These are phyloP conservation scores for Guyanaporus albipodus DNA, from an alignment of 768 basidiomycete genomes.

Conservation along the genomic window DNA sequence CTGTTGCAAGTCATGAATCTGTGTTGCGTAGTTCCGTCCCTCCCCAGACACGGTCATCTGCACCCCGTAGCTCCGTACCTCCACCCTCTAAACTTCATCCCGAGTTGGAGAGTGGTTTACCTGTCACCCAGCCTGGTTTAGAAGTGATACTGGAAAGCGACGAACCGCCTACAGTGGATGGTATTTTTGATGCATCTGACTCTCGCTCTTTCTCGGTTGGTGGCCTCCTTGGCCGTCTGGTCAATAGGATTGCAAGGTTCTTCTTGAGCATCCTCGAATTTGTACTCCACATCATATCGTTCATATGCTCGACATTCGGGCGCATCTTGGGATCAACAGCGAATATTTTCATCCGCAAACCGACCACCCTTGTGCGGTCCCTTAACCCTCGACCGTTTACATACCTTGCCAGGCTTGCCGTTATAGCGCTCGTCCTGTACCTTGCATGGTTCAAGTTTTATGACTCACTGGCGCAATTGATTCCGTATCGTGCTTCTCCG, in stretches of 20 bases:
- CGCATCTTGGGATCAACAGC: conserved; percentile 46
- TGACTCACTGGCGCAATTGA: conserved; percentile 30
- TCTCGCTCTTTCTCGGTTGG: conserved; percentile 42
- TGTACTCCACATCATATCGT: conserved; percentile 28
- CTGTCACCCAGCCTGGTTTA: conserved; percentile 49
- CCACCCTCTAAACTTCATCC: conserved; percentile 29
- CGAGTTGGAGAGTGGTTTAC: conserved; percentile 20
- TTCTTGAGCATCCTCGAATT: conserved; percentile 25
- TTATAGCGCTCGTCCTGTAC: conserved; percentile 42
- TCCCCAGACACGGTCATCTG: conserved; percentile 35
- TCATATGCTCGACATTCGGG: conserved; percentile 42
- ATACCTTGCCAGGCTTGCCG: conserved; percentile 38
- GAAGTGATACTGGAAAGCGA: conserved; percentile 65
- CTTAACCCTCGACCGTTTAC: conserved; percentile 31
- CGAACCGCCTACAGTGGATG: conserved; percentile 38
- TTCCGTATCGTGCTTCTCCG: conserved; percentile 33
- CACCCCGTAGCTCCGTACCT: conserved; percentile 40
- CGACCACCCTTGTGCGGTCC: conserved; percentile 38
- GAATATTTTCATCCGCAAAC: conserved; percentile 48
- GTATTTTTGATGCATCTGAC: conserved; percentile 23
- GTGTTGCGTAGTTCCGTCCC: conserved; percentile 35
- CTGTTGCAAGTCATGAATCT: conserved; percentile 36
- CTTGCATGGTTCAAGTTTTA: conserved; percentile 44
- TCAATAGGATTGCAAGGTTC: conserved; percentile 35
- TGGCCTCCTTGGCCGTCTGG: conserved; percentile 40